Percentiles rank a stretch among this genome's conserved stretches.
phyloP scores from a whole-genome alignment of 495 filamentous ascomycete genomes.

The Lasiosphaeris hirsuta region DNA sequence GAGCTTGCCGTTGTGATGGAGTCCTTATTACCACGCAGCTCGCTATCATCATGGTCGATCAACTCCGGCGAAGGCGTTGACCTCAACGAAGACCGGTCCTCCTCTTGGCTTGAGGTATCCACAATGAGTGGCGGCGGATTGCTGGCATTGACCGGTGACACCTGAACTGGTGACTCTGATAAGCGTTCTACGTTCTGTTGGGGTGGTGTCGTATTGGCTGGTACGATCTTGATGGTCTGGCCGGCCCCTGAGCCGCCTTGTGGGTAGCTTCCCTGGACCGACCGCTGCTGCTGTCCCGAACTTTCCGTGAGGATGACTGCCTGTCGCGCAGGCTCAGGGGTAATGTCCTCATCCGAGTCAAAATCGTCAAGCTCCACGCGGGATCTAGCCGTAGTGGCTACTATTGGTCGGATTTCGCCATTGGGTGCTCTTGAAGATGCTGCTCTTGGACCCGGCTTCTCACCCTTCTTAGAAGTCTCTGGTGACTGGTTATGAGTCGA shows the following conservation, averaged over 20 bases:
- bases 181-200: constrained; percentile 45
- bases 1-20: constrained; percentile 45
- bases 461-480: constrained; percentile 12
- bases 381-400: constrained; percentile 48
- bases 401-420: constrained; percentile 45
- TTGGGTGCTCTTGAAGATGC: constrained; percentile 29
- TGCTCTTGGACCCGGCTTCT: constrained; percentile 21
- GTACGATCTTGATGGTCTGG: constrained; percentile 21
- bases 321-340: constrained; percentile 23
- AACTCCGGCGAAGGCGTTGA: constrained; percentile 69
- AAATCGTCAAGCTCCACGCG: constrained; percentile 51
- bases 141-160: constrained; percentile 54
- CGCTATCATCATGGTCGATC: constrained; percentile 47
- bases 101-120: constrained; percentile 64
- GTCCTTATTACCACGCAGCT: constrained; percentile 38
- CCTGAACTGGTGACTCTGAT: constrained; percentile 75
- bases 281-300: background rate
- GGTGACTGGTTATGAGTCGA: constrained; percentile 18
- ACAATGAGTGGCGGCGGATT: constrained; percentile 59
- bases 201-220: constrained; percentile 15
- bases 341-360: constrained; percentile 43
- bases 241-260: constrained; percentile 24
- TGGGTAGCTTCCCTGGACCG: constrained; percentile 28
- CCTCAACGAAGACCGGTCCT: constrained; percentile 56
- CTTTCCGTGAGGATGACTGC: constrained; percentile 21